phyloP scores from a whole-genome alignment of 2,329 filamentous ascomycete species.

The Sodiomyces alkalinus region DNA sequence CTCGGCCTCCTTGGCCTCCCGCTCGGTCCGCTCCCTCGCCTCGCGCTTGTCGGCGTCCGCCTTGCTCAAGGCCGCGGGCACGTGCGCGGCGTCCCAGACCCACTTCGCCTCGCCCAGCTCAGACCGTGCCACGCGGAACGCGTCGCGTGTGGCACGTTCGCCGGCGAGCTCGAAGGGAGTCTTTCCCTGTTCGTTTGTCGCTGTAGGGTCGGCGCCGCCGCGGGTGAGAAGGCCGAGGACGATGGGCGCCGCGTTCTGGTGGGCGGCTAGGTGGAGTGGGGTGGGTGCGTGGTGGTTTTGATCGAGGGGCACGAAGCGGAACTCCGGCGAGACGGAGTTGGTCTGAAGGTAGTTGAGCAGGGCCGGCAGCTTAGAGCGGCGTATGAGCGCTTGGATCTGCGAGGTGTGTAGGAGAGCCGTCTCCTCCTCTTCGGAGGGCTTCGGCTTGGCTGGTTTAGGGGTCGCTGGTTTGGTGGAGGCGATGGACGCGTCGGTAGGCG shows the following conservation, averaged over 20 bases:
- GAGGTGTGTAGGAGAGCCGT: conserved; percentile 68
- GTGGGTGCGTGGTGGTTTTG: conserved; percentile 70
- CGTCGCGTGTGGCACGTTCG: conserved; percentile 72
- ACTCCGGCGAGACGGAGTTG: conserved; percentile 57
- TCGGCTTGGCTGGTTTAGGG: conserved; percentile 38
- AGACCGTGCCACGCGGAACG: conserved; percentile 74
- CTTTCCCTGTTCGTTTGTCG: conserved; percentile 60
- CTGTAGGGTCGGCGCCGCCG: conserved; percentile 56
- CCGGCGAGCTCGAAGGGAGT: conserved; percentile 78
- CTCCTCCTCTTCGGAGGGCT: conserved; percentile 71
- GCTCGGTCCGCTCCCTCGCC: conserved; percentile 54
- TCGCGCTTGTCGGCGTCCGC: conserved; percentile 56
- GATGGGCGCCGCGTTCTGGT: conserved; percentile 65
- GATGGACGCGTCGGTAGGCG: conserved; percentile 18
- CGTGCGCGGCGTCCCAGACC: conserved; percentile 62
- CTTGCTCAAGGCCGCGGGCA: conserved; percentile 57
- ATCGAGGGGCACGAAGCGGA: conserved; percentile 57
- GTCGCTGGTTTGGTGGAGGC: conserved; percentile 26
- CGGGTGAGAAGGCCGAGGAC: conserved; percentile 63
- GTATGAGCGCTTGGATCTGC: conserved; percentile 76
- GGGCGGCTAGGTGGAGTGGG: conserved; percentile 71
- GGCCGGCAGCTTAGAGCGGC: conserved; percentile 78
- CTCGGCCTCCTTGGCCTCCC: conserved; percentile 51
- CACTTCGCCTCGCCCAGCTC: conserved; percentile 65
- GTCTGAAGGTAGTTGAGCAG: conserved; percentile 70